Evolutionary conservation across 192 early-diverging fungal genomes (phyloP), one percentile per base, ranked within the genome.

Genomic region (Chytriomyces sp.): DNA sequence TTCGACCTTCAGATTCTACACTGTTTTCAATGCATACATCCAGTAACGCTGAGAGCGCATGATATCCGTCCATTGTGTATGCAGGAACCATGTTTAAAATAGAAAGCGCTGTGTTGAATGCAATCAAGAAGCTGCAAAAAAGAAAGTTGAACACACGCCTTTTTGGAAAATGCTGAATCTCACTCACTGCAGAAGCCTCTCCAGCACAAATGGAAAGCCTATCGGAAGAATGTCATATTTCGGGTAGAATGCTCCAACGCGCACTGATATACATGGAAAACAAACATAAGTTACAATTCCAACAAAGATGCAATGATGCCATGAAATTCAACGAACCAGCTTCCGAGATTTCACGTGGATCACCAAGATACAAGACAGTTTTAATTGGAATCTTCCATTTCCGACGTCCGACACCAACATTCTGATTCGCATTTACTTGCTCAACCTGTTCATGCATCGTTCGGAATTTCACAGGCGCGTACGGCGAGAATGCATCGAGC

Each of bases 11-110:
- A 16, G n/a, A 16, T n/a, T 35, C n/a, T 78, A 23, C 8, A 1
- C 24, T 11, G 13, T 50, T 26, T 10, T 72, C 77, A 50, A 80
- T 50, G 8, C 81, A n/a, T 3, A 82, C 45, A 9, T 85, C 82
- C 3, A 78, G 64, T 6, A 89, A 50, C 11, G 86, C 84, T 45
- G 77, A 69, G 35, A 91, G 72, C 1, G 92, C 90, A 75, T 91
- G 89, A 50, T 92, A 81, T n/a, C 92, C 92, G 75, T 93, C 92
- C 69, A 93, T 79, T 60, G 88, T 80, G 50, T 86, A 84, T 8
- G 91, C 90, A 4, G 92, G 92, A 18, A 93, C 79, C 78, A 93
- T 93, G 71, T 93, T 93, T 23, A 93, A 72, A 7, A 93, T 47
- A 6, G 91, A 83, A 45, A 93, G 73, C 23, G 91, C 91, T 13